phyloP scores from a whole-genome alignment of 2,329 filamentous ascomycete species.

The Diaporthe citriasiana region DNA sequence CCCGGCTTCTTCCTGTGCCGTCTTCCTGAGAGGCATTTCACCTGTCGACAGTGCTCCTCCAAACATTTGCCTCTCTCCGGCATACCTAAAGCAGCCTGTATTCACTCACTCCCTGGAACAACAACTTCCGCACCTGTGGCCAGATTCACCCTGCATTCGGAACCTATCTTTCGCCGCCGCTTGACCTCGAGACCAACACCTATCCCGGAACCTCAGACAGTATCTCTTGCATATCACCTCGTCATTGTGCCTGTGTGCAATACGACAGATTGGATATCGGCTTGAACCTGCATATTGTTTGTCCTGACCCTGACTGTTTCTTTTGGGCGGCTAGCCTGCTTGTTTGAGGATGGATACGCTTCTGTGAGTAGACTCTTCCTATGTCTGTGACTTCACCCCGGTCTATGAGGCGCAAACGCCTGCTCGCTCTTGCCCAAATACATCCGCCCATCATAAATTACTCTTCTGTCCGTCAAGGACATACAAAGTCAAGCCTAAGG shows the following conservation, averaged over 20 bases:
- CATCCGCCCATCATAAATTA: background rate
- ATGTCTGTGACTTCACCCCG: background rate
- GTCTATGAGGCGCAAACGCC: background rate
- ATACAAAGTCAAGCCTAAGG: background rate
- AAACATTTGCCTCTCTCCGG: background rate
- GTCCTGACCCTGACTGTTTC: background rate
- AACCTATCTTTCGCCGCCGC: background rate
- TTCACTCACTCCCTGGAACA: constrained; percentile 1
- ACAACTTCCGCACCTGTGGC: background rate
- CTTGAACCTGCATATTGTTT: background rate
- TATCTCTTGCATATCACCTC: background rate
- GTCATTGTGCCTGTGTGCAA: constrained; percentile 18
- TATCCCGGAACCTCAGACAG: background rate
- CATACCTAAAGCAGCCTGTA: constrained; percentile 5
- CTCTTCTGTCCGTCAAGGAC: background rate
- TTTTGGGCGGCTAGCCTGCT: constrained; percentile 16
- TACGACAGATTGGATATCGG: background rate
- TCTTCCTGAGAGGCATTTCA: constrained; percentile 20
- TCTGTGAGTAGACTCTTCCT: constrained; percentile 47
- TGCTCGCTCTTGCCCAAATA: background rate
- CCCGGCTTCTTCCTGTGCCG: constrained; percentile 18
- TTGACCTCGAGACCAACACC: constrained; percentile 2
- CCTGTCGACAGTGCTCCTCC: background rate
- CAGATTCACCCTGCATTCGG: background rate
- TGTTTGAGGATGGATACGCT: constrained; percentile 49